Evolutionary conservation across 305 asterid species (phyloP), one percentile per base, ranked within the genome.

Genomic region (Fraxinus sp.): DNA sequence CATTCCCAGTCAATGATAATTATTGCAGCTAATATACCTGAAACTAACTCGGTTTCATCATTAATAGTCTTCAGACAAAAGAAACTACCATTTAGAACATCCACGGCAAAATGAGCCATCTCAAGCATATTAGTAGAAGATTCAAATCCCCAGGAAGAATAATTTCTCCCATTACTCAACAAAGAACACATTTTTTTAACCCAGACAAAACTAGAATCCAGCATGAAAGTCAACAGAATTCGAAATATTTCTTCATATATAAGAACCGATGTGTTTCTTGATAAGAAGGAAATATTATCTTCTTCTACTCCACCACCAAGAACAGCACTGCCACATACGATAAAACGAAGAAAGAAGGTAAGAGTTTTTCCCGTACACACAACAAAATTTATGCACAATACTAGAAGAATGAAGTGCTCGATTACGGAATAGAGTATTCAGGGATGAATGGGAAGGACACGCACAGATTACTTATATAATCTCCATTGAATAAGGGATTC

Each of bases 1-100:
- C 84, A 91, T 88, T 95, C 98, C 98, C 97, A 97, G 83, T 94
- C 94, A 86, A 93, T 92, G 77, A 93, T 82, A 84, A 88, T 89
- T 71, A 92, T 46, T 62, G 93, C 90, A 84, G 97, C 91, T 85
- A 95, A 83, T 55, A 95, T 88, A 77, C 92, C 90, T 73, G 94
- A 89, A 93, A 93, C 85, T 70, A 95, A 78, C 89, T 87, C 89
- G 75, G 74, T 82, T 81, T 93, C 98, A 84, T 89, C 85, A 82
- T 78, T 88, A 80, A 89, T 81, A 41, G 85, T 78, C 89, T 85
- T 89, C 86, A 95, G 78, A 78, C 93, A 88, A 85, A 90, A 95
- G 84, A 89, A 84, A 89, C 98, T 91, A 82, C 92, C 95, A 85
- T 82, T 85, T 83, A 97, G 96, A 84, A 95, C 90, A 86, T 95